Conservation (phyloP, 371 early-diverging fungal species). For the Lichtheimia ramosa region DNA sequence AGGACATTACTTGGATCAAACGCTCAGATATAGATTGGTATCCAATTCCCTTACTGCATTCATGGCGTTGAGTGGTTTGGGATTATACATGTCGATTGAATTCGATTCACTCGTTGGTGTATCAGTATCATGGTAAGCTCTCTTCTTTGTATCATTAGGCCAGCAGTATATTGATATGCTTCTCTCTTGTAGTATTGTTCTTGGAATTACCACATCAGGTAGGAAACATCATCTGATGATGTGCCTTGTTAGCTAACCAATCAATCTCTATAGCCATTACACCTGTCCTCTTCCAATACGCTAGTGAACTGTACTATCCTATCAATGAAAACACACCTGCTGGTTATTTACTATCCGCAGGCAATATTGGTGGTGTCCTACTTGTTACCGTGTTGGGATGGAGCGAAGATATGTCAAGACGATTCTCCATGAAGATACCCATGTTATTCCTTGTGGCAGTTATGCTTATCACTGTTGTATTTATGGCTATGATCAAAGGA, state of each 20-base stretch:
- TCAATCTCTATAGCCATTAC: slow-evolving; percentile 33
- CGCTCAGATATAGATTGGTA: slow-evolving; percentile 30
- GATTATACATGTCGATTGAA: slow-evolving; percentile 31
- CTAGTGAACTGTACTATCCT: slow-evolving; percentile 45
- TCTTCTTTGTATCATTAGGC: too few species aligned
- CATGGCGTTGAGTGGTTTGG: slow-evolving; percentile 25
- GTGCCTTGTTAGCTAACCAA: not conserved
- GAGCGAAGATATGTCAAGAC: slow-evolving; percentile 24
- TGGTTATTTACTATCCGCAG: slow-evolving; percentile 43
- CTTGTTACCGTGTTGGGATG: slow-evolving; percentile 46
- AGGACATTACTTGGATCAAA: slow-evolving; percentile 46
- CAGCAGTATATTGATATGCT: too few species aligned
- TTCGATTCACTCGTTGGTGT: slow-evolving; percentile 23
- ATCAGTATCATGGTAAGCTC: slow-evolving; percentile 30
- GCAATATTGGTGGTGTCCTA: slow-evolving; percentile 43
- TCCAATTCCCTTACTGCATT: slow-evolving; percentile 29
- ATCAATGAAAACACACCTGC: slow-evolving; percentile 52
- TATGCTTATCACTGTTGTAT: slow-evolving; percentile 22
- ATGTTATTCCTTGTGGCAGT: slow-evolving; percentile 26
- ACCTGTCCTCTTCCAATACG: slow-evolving; percentile 56
- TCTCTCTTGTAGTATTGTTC: slow-evolving; percentile 29
- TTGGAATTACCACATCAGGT: slow-evolving; percentile 53
- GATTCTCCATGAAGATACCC: slow-evolving; percentile 42
- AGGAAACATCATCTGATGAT: slow-evolving; percentile 6
- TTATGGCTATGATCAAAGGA: slow-evolving; percentile 35